Evolutionary conservation across 345 rosid species (phyloP), one percentile per base, ranked within the genome.

Genomic region (Citrus hindsii): DNA sequence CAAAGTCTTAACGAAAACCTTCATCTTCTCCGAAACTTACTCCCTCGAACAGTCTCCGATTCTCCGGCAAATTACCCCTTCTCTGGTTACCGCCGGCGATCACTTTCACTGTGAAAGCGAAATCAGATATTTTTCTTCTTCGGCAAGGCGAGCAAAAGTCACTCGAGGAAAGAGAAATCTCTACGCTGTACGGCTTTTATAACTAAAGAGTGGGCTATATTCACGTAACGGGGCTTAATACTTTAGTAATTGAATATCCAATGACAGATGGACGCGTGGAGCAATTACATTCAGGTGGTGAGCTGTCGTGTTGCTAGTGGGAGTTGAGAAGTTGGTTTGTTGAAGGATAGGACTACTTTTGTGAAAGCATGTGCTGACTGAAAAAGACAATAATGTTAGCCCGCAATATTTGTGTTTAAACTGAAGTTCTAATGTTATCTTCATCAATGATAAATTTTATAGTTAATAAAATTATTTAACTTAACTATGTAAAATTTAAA

Each of bases 1-100:
- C 86, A 87, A 78, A 51, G 87, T 87, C 81, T 87, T 87, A 3
- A 87, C 86, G 37, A 79, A 83, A 72, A 87, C 77, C 86, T 84
- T 87, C 89, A 87, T 87, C 86, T 71, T 83, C 40, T 40, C 68
- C 38, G 4, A 9, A 62, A 42, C 27, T 61, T 62, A 42, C 40
- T 63, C 9, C 16, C 32, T 21, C 59, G 21, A 38, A 27, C 59
- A 42, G 46, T 32, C 63, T 66, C 51, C 28, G 51, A 48, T 64
- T 65, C 48, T 48, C 78, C 63, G 62, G 33, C 64, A 24, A 35
- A 35, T 74, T 51, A 22, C 25, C 71, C 71, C 24, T 6, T 32
- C 37, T n/a, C 63, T 51, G 35, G 35, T 22, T 46, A 46, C 78
- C 63, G 71, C 61, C 63, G 71, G 76, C 66, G n/a, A 37, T 59